Evolutionary conservation across 768 basidiomycete genomes (phyloP).

Genomic region (Asterophora lycoperdoides): DNA sequence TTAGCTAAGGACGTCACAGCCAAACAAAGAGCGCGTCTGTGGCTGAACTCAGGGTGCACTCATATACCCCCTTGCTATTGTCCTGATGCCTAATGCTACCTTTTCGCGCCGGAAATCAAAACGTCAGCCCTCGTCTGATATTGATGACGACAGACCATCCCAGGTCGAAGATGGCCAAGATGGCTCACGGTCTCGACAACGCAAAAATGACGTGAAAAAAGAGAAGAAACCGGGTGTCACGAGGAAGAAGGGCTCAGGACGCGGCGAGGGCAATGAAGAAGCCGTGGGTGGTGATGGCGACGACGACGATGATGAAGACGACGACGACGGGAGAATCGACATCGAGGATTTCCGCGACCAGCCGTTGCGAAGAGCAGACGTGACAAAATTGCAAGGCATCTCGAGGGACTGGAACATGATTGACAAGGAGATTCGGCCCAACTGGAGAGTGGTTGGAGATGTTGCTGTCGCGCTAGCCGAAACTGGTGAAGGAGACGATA

Average conservation of each 20-base stretch:
- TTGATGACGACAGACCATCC: slow-evolving; percentile 48
- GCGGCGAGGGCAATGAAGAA: slow-evolving; percentile 1
- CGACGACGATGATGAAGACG: slow-evolving; percentile 33
- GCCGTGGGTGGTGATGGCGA: slow-evolving; percentile 19
- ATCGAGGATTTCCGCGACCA: slow-evolving; percentile 61
- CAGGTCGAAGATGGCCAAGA: slow-evolving; percentile 48
- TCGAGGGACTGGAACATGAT: slow-evolving; percentile 60
- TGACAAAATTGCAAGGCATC: slow-evolving; percentile 51
- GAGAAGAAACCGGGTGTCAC: slow-evolving; percentile 27
- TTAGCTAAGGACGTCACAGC: slow-evolving; percentile 9
- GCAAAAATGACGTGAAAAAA: slow-evolving; percentile 25
- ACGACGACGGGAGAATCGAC: slow-evolving; percentile 53
- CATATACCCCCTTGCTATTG: slow-evolving; percentile 15
- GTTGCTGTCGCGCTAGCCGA: slow-evolving; percentile 61
- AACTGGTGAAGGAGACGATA: slow-evolving; percentile 48
- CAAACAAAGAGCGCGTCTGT: slow-evolving; percentile 34
- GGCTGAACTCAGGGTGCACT: slow-evolving; percentile 11
- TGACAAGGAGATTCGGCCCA: slow-evolving; percentile 43
- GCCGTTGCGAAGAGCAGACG: slow-evolving; percentile 54
- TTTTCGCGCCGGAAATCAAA: slow-evolving; percentile 38
- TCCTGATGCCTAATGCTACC: slow-evolving; percentile 35
- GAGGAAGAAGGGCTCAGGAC: slow-evolving; percentile 20
- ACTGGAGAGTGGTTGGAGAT: slow-evolving; percentile 43
- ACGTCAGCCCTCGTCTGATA: slow-evolving; percentile 52
- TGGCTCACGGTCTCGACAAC: slow-evolving; percentile 26